Evolutionary conservation across 352 stramenopile genomes (phyloP).

Genomic region (Globisporangium mamillatum): DNA sequence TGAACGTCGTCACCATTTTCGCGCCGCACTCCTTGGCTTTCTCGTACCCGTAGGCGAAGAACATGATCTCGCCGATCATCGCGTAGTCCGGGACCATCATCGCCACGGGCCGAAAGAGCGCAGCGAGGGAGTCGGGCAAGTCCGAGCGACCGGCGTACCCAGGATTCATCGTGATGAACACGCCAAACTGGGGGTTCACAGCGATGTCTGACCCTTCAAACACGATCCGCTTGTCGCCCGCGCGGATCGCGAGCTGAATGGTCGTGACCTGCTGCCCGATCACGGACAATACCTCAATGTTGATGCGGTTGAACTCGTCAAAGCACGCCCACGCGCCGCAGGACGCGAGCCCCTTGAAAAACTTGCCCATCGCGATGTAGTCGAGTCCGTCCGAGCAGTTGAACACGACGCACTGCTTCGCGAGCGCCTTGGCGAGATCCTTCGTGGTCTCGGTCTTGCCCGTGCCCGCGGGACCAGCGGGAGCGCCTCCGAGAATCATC

Average conservation of each 20-base stretch:
- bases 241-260: conserved; percentile 85
- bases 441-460: conserved; percentile 95
- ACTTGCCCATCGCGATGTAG: conserved; percentile 95
- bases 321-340: conserved; percentile 95
- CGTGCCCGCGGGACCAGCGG: conserved; percentile 90
- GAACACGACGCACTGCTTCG: conserved; percentile 95
- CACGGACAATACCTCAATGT: conserved; percentile 91
- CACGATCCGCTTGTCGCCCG: conserved; percentile 85
- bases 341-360: conserved; percentile 90
- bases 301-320: conserved; percentile 96
- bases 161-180: conserved; percentile 97
- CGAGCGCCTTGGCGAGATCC: conserved; percentile 91
- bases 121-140: conserved; percentile 93
- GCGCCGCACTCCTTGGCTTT: conserved; percentile 91
- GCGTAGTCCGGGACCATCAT: conserved; percentile 98
- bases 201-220: conserved; percentile 95
- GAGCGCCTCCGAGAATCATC: conserved; percentile 92
- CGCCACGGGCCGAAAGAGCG: conserved; percentile 93
- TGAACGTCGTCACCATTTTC: conserved; percentile 97
- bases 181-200: conserved; percentile 91
- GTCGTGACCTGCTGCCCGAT: conserved; percentile 86
- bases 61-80: conserved; percentile 96
- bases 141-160: conserved; percentile 94
- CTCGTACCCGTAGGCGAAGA: conserved; percentile 94
- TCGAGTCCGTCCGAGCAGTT: conserved; percentile 95